A percentile compares a stretch with the other conserved stretches of the same genome.
Evolutionary conservation across 345 rosid genomes (phyloP).

Genomic region (Sisymbrium irio): DNA sequence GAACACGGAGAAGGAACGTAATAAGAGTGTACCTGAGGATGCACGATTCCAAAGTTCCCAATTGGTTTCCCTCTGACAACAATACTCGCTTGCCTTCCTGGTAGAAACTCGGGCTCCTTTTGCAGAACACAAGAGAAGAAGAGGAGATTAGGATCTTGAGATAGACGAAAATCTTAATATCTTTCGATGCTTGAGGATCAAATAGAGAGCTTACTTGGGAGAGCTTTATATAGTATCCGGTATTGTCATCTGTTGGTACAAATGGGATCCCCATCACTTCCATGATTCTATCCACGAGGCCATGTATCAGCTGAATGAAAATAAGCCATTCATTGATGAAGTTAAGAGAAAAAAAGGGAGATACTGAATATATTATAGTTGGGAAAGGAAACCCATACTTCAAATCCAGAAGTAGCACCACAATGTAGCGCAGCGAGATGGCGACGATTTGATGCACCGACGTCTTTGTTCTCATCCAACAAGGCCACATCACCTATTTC

Average conservation of each 20-base stretch:
- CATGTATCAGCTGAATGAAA: constrained; percentile 70
- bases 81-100: constrained; percentile 76
- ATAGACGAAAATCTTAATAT: background rate
- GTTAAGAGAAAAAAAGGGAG: background rate
- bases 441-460: constrained; percentile 75
- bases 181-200: background rate
- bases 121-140: background rate
- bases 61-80: constrained; percentile 62
- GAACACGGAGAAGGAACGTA: background rate
- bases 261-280: constrained; percentile 48
- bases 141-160: background rate
- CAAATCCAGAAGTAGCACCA: constrained; percentile 94
- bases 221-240: constrained; percentile 58
- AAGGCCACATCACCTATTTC: constrained; percentile 73
- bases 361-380: background rate
- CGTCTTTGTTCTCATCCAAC: constrained; percentile 70
- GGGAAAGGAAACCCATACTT: constrained; percentile 44
- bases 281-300: constrained; percentile 86
- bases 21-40: constrained; percentile 58
- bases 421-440: constrained; percentile 77
- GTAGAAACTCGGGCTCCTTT: constrained; percentile 76
- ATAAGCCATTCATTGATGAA: background rate
- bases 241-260: constrained; percentile 44
- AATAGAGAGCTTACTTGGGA: constrained; percentile 54
- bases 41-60: constrained; percentile 84